Percentiles rank a stretch among this genome's conserved stretches.
phyloP scores from a whole-genome alignment of 257 asterid genomes.

The Asclepias syriaca region DNA sequence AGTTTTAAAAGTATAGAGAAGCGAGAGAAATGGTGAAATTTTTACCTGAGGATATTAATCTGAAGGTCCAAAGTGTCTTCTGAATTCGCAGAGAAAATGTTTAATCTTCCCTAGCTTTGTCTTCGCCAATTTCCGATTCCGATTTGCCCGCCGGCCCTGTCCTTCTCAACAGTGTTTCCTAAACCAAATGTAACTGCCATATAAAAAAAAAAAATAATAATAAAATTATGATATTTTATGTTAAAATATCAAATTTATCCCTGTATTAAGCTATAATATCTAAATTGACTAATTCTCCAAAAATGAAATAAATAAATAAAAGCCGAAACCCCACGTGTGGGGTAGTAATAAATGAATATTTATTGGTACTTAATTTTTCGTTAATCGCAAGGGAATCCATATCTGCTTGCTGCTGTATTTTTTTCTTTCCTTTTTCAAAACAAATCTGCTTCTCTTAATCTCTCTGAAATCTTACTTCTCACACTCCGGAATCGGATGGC shows the following conservation, averaged over 20 bases:
- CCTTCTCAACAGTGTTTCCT: background rate
- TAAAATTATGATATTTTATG: no score
- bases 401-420: background rate
- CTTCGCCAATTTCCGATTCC: background rate
- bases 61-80: no score
- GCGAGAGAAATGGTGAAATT: background rate
- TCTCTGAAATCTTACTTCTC: background rate
- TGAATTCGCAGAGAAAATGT: no score
- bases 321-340: background rate
- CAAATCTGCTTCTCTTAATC: background rate
- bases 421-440: no score
- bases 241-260: no score
- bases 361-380: background rate
- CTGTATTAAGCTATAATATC: no score
- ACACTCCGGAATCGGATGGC: background rate
- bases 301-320: no score
- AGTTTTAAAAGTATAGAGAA: background rate
- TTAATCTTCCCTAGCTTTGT: no score
- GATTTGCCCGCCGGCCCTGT: no score
- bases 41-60: background rate
- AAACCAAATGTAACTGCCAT: no score
- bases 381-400: background rate
- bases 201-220: no score
- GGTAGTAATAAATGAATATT: background rate
- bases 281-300: no score